These are phyloP conservation scores for Sphaerobolus stellatus DNA, from an alignment of 1,284 basidiomycete genomes.

Conservation along the genomic window DNA sequence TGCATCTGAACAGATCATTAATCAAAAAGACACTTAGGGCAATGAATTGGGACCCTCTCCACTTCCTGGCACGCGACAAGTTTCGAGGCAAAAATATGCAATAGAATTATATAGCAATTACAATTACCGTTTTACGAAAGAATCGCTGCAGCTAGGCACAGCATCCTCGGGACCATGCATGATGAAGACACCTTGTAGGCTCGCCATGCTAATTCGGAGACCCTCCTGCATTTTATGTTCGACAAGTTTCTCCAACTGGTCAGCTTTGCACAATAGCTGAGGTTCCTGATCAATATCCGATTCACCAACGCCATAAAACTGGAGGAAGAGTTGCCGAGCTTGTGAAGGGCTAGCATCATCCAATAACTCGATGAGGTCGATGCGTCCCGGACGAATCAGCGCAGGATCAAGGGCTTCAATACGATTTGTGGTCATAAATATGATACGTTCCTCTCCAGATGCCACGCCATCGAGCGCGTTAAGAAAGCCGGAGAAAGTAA, in stretches of 20 bases:
- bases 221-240: conserved; percentile 52
- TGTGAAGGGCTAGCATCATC: conserved; percentile 88
- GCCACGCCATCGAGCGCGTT: conserved; percentile 98
- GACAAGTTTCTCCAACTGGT: conserved; percentile 53
- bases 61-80: conserved; percentile 1
- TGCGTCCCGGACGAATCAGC: conserved; percentile 91
- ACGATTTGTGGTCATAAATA: conserved; percentile 99
- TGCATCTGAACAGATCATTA: too few relatives aligned
- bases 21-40: too few relatives aligned
- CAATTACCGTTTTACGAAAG: conserved; percentile 18
- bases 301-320: conserved; percentile 72
- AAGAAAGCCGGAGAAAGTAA: conserved; percentile 96
- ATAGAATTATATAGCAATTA: conserved; percentile 8
- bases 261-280: conserved; percentile 50
- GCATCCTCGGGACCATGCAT: conserved; percentile 66
- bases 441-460: conserved; percentile 93
- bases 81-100: background rate
- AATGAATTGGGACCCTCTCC: background rate
- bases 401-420: conserved; percentile 82
- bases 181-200: conserved; percentile 91
- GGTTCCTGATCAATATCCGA: conserved; percentile 27
- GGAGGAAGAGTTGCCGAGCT: conserved; percentile 75
- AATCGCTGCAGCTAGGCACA: conserved; percentile 50
- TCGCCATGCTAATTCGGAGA: conserved; percentile 84
- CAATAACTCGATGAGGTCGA: conserved; percentile 83